Base-by-base conservation (phyloP, 2,329 filamentous ascomycete genomes). In the Trematosphaeria pertusa region DNA sequence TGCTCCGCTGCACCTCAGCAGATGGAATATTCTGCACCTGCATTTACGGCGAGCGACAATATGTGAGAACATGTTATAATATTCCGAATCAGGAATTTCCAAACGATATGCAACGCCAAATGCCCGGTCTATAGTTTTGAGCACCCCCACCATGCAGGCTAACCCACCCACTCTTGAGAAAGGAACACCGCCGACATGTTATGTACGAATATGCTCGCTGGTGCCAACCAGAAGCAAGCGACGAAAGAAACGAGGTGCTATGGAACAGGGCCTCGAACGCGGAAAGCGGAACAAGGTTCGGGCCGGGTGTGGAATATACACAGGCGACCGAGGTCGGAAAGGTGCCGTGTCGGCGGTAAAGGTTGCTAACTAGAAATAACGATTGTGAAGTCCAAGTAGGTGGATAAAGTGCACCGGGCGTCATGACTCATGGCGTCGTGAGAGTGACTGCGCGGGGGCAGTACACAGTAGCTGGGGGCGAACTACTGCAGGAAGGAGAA, bases 371-470 rank as follows among this genome's bases (percentile, higher is more conserved):
- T 43, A 59, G 48, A 35, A 50, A 61, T 39, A 61, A 59, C 43
- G 47, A 54, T 50, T 54, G 58, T 59, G 39, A 49, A 30, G 49
- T 49, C 54, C 50, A 40, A 36, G 35, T 32, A 46, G 7, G 19
- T 39, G 50, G 46, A 57, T 49, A 52, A 51, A 49, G 50, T 57
- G 52, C 54, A 56, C 64, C 62, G 65, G 62, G 59, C 64, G 63
- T 73, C 69, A 69, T 71, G 58, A 69, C 54, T 73, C 70, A 65
- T 65, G 62, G 58, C 58, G 52, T 65, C 62, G 54, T 65, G 39
- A 63, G 56, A 50, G 44, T 43, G 50, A 46, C 50, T 44, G 43
- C 43, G 35, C 8, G 7, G 12, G 24, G 12, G 50, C 41, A 40
- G 30, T 44, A 15, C 37, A 7, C 24, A 28, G 12, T n/a, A 37